phyloP scores from a whole-genome alignment of 805 yeast species.

The Candida cerambycidarum region DNA sequence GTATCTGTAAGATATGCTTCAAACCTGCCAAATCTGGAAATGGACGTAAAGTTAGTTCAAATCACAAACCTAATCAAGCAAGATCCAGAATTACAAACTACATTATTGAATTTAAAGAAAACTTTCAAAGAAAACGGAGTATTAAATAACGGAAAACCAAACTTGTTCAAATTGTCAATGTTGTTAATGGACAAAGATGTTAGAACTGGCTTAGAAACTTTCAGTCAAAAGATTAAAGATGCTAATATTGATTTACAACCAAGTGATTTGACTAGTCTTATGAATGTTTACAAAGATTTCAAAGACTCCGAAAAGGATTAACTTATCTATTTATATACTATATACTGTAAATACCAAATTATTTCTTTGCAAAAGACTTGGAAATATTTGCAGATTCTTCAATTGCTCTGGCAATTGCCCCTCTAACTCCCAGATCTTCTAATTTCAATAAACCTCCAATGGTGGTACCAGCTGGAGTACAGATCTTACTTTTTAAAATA shows the following conservation, averaged over 20 bases:
- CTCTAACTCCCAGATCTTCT: conserved; percentile 89
- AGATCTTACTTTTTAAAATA: conserved; percentile 78
- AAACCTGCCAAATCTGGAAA: conserved; percentile 3
- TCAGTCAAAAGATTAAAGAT: conserved; percentile 32
- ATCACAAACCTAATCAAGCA: conserved; percentile 10
- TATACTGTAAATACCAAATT: conserved; percentile 3
- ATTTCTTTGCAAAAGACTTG: conserved; percentile 43
- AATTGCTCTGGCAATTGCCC: conserved; percentile 83
- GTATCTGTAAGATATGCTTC: not conserved
- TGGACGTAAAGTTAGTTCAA: conserved; percentile 9
- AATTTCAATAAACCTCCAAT: conserved; percentile 90
- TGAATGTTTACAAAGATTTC: conserved; percentile 5
- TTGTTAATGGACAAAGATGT: conserved; percentile 38
- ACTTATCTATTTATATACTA: not conserved
- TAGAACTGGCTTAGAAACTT: conserved; percentile 25
- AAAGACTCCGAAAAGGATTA: too few species aligned
- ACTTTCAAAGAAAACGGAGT: conserved; percentile 32
- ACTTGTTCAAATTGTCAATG: conserved; percentile 36
- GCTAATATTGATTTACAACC: conserved; percentile 31
- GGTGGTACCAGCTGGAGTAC: conserved; percentile 98
- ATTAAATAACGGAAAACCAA: conserved; percentile 28
- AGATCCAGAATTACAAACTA: conserved; percentile 30
- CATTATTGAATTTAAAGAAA: conserved; percentile 31
- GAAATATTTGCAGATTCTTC: conserved; percentile 91
- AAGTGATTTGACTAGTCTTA: conserved; percentile 24